Evolutionary conservation across 352 stramenopile species (phyloP).

Genomic region (Pythium coloratum): DNA sequence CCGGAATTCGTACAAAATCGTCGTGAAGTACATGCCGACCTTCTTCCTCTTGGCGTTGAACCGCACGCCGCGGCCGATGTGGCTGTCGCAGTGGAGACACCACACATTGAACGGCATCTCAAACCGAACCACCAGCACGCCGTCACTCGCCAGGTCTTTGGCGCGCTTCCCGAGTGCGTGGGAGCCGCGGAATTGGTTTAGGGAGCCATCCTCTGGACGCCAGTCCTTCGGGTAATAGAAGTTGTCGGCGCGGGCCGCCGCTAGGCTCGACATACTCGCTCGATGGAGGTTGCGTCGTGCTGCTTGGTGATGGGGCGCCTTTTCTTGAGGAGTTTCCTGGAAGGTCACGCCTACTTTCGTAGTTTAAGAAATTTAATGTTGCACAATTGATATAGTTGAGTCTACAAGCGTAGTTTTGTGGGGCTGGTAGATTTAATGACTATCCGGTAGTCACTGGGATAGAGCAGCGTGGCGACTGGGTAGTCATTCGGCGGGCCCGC

Average conservation of each 20-base stretch:
- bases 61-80: conserved; percentile 87
- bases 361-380: not conserved
- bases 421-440: conserved; percentile 8
- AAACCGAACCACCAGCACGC: conserved; percentile 95
- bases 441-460: conserved; percentile 15
- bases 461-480: conserved; percentile 6
- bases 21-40: conserved; percentile 91
- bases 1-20: conserved; percentile 93
- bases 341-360: not conserved
- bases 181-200: conserved; percentile 84
- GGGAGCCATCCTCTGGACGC: conserved; percentile 81
- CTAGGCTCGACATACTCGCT: conserved; percentile 92
- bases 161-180: conserved; percentile 71
- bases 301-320: not conserved
- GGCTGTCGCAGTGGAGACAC: conserved; percentile 71
- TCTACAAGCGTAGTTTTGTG: not conserved
- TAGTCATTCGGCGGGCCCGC: not conserved
- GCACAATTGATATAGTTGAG: not conserved
- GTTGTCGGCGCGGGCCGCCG: conserved; percentile 96
- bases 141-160: conserved; percentile 84
- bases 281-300: not conserved
- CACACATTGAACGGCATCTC: conserved; percentile 97
- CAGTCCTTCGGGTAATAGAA: conserved; percentile 97
- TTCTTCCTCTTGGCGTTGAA: conserved; percentile 97
- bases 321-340: not conserved